Conservation (phyloP, 1,284 basidiomycete genomes). For the Ceratobasidium sp. region DNA sequence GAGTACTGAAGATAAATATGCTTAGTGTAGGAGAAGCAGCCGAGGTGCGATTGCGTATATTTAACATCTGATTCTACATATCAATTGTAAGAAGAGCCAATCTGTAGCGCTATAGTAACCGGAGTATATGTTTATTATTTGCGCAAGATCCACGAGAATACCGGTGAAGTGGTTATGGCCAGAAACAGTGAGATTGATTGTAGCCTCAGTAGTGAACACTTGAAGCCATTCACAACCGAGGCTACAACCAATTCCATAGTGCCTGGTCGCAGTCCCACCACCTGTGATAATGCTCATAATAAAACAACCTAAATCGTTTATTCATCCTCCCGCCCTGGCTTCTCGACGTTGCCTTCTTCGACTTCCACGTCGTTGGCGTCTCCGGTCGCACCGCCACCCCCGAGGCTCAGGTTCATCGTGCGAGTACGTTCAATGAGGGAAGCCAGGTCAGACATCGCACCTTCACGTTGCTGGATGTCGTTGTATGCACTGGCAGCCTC, state of each 20-base stretch:
- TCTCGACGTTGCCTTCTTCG: slow-evolving; percentile 61
- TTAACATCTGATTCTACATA: too few relatives aligned
- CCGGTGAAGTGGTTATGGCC: not conserved
- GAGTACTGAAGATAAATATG: too few relatives aligned
- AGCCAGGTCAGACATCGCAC: slow-evolving; percentile 43
- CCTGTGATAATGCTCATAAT: not conserved
- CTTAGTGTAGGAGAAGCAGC: too few relatives aligned
- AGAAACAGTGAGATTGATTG: slow-evolving; percentile 3
- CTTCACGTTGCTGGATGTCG: slow-evolving; percentile 40
- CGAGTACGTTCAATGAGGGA: slow-evolving; percentile 49
- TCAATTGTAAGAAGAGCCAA: too few relatives aligned
- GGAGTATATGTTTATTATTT: too few relatives aligned
- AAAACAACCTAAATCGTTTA: slow-evolving; percentile 41
- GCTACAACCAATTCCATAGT: slow-evolving; percentile 3
- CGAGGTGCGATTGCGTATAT: too few relatives aligned
- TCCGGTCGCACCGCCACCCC: slow-evolving; percentile 53
- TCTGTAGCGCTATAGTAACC: too few relatives aligned
- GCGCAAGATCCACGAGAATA: too few relatives aligned
- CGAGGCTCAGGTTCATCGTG: slow-evolving; percentile 60
- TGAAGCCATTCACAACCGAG: not conserved
- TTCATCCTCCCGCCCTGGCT: slow-evolving; percentile 63
- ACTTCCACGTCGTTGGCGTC: slow-evolving; percentile 54
- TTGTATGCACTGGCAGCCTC: slow-evolving; percentile 47
- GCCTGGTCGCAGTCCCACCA: not conserved
- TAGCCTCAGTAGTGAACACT: not conserved